Base-by-base conservation (phyloP, 495 filamentous ascomycete species). In the Trichoderma gamsii region DNA sequence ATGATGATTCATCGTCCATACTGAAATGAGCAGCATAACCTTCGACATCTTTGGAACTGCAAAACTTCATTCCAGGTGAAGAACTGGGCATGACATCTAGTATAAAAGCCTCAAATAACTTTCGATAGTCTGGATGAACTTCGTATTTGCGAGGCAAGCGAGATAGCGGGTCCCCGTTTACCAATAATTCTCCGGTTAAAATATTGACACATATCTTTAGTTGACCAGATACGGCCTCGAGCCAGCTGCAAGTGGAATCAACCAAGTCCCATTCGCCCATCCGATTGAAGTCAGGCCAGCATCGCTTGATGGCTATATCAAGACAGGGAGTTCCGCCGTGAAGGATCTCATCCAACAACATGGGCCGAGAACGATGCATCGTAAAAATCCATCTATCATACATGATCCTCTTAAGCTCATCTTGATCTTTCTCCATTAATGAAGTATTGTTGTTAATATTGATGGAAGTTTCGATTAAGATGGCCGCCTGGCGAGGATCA, bases 181-280 rank as follows among this genome's bases (percentile, higher is more conserved):
- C 78, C 25, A 89, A 80, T 3, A 90, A 77, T 41, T 81, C 75
- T 0, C 85, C 85, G 2, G 78, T 83, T 23, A 89, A 72, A 5
- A 87, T 49, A 70, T 88, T 86, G 70, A 78, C 86, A 27, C 83
- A 78, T 3, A 88, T 77, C 1, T 25, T 18, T 8, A 76, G 65
- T 2, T 46, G 9, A 7, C 41, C 56, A 4, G 64, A 27, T 32
- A 49, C 68, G 16, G 18, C n/a, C 18, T 27, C 63, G 21, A 9
- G 67, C 18, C 59, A 68, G 52, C 70, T 73, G 38, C 63, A 59
- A 5, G 25, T 69, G 11, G 66, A 16, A 3, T 75, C 46, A 72
- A 73, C 75, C 25, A 74, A 67, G 43, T 59, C 81, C 75, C 27
- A 64, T 13, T 35, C 27, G 27, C 0, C 4, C 3, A 9, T 21